These are phyloP conservation scores for Coprinopsis marcescibilis DNA, from an alignment of 768 basidiomycete species.

Conservation along the genomic window DNA sequence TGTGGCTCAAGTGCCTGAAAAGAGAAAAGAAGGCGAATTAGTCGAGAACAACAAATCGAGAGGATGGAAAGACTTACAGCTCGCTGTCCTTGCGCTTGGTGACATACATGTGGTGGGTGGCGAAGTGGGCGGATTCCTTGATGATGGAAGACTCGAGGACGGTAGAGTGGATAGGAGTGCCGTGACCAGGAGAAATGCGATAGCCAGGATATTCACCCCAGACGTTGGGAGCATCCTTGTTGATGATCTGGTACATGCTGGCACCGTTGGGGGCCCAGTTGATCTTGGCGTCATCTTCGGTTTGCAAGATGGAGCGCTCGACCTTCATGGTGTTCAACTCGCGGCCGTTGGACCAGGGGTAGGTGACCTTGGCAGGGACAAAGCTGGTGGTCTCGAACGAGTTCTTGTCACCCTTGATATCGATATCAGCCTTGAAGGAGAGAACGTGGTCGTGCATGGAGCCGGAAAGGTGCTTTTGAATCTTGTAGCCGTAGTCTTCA, in stretches of 20 bases:
- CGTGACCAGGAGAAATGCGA: slow-evolving; percentile 1
- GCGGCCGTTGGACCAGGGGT: background rate
- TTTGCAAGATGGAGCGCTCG: slow-evolving; percentile 2
- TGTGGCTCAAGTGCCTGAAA: slow-evolving; percentile 2
- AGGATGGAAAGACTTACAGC: background rate
- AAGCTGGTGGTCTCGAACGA: slow-evolving; percentile 4
- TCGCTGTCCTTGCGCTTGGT: slow-evolving; percentile 5
- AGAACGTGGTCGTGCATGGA: slow-evolving; percentile 9
- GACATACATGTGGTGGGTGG: slow-evolving; percentile 4
- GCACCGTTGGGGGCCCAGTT: slow-evolving; percentile 6
- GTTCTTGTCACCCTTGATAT: slow-evolving; percentile 7
- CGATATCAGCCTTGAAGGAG: slow-evolving; percentile 6
- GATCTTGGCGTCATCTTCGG: slow-evolving; percentile 5
- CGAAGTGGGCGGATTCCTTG: slow-evolving; percentile 1
- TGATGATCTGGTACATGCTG: background rate
- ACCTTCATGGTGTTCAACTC: slow-evolving; percentile 1
- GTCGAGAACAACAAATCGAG: background rate
- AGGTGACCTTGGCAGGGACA: background rate
- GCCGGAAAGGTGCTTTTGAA: slow-evolving; percentile 4
- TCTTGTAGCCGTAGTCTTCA: slow-evolving; percentile 3
- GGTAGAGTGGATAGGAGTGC: slow-evolving; percentile 3
- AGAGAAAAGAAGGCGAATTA: background rate
- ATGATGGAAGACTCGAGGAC: slow-evolving; percentile 1
- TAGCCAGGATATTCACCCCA: slow-evolving; percentile 7
- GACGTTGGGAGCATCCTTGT: slow-evolving; percentile 3